A percentile compares a stretch with the other conserved stretches of the same genome.
Evolutionary conservation across 1,139 yeast genomes (phyloP).

Genomic region (Kodamaea plutei): DNA sequence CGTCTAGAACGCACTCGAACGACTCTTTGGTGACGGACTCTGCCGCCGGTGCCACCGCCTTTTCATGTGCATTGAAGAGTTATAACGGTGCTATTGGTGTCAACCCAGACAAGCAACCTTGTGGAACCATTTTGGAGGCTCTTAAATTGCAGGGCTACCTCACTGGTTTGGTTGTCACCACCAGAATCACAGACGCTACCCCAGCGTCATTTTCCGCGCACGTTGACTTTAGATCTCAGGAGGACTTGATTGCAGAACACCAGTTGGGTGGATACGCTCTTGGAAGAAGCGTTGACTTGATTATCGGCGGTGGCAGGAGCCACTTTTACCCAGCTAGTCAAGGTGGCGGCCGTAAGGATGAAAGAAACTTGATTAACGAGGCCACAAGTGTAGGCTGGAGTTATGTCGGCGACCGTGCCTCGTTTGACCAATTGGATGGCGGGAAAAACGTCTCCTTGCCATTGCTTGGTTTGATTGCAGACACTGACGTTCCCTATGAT

Average conservation of each 20-base stretch:
- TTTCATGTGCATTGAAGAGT: slow-evolving; percentile 23
- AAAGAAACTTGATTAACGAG: slow-evolving; percentile 22
- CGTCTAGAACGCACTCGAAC: slow-evolving; percentile 22
- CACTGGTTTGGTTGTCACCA: slow-evolving; percentile 27
- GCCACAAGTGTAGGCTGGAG: slow-evolving; percentile 18
- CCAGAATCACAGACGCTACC: slow-evolving; percentile 23
- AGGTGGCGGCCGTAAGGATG: slow-evolving; percentile 22
- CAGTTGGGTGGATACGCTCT: slow-evolving; percentile 24
- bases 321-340: slow-evolving; percentile 19
- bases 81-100: slow-evolving; percentile 29
- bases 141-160: slow-evolving; percentile 22
- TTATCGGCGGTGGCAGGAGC: slow-evolving; percentile 27
- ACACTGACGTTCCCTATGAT: slow-evolving; percentile 24
- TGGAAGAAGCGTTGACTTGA: slow-evolving; percentile 25
- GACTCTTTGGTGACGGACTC: slow-evolving; percentile 24
- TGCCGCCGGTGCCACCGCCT: slow-evolving; percentile 29
- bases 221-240: slow-evolving; percentile 23
- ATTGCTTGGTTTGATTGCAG: slow-evolving; percentile 24
- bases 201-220: slow-evolving; percentile 27
- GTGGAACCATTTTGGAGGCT: slow-evolving; percentile 27
- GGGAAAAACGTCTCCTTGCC: slow-evolving; percentile 23
- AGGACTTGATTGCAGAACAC: slow-evolving; percentile 26
- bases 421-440: slow-evolving; percentile 17
- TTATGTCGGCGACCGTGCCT: slow-evolving; percentile 21
- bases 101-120: slow-evolving; percentile 18